A percentile compares a stretch with the other conserved stretches of the same genome.
phyloP scores from a whole-genome alignment of 2,329 filamentous ascomycete genomes.

The Aspergillus sp. region DNA sequence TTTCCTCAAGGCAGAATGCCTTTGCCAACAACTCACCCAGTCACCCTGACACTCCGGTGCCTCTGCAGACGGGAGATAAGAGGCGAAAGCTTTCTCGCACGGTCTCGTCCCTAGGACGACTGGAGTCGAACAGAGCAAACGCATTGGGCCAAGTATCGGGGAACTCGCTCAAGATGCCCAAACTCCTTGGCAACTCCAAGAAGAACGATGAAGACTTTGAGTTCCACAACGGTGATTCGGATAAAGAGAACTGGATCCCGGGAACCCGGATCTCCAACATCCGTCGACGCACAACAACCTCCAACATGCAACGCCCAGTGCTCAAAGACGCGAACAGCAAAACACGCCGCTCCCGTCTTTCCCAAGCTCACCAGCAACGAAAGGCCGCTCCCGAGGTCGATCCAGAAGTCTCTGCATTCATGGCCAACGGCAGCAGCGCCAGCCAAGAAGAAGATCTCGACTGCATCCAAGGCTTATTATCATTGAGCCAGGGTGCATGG shows the following conservation, averaged over 20 bases:
- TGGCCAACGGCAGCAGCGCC: conserved; percentile 52
- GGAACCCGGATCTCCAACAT: conserved; percentile 39
- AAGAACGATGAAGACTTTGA: conserved; percentile 33
- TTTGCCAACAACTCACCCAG: conserved; percentile 29
- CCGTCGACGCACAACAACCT: conserved; percentile 26
- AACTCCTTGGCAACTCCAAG: conserved; percentile 18
- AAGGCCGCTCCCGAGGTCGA: conserved; percentile 38
- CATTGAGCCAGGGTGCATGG: conserved; percentile 90
- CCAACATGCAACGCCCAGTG: conserved; percentile 30
- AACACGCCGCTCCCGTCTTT: conserved; percentile 21
- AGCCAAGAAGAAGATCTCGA: conserved; percentile 77
- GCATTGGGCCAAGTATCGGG: conserved; percentile 32
- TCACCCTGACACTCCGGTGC: conserved; percentile 47
- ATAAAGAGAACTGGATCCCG: conserved; percentile 85
- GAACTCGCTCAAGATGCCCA: conserved; percentile 20
- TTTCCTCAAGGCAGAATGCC: conserved; percentile 50
- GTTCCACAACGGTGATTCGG: conserved; percentile 63
- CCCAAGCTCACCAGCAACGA: conserved; percentile 14
- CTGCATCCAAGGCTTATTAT: conserved; percentile 81
- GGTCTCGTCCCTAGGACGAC: conserved; percentile 55
- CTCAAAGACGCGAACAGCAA: conserved; percentile 39
- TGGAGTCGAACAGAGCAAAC: conserved; percentile 44
- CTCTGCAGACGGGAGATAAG: conserved; percentile 43
- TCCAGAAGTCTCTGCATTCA: conserved; percentile 66
- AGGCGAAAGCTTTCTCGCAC: conserved; percentile 57